These are phyloP conservation scores for Porodaedalea pini DNA, from an alignment of 1,284 basidiomycete species.

Conservation along the genomic window DNA sequence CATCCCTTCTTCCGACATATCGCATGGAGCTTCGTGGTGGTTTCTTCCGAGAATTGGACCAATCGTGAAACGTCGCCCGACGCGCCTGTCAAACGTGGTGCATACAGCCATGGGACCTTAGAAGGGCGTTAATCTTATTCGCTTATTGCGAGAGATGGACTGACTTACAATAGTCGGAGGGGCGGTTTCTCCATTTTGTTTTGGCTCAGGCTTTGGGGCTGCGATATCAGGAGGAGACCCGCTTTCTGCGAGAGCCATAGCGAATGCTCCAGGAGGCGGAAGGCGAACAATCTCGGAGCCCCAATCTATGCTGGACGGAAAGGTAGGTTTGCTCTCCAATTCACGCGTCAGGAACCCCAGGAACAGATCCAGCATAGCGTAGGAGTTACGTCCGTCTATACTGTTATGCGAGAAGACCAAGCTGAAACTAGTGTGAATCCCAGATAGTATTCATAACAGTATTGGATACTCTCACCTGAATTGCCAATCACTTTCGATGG, in stretches of 20 bases:
- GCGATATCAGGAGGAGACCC: slow-evolving; percentile 1
- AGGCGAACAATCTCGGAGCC: slow-evolving; percentile 3
- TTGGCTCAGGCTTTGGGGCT: not conserved
- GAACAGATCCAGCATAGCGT: slow-evolving; percentile 2
- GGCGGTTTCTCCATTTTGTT: not conserved
- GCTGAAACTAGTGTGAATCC: no score
- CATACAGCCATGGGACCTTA: slow-evolving; percentile 17
- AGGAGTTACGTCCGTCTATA: slow-evolving; percentile 10
- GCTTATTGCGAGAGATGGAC: not conserved
- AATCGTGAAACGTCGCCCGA: slow-evolving; percentile 17
- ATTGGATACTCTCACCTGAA: slow-evolving; percentile 7
- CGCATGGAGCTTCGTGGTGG: slow-evolving; percentile 18
- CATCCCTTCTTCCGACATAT: slow-evolving; percentile 14
- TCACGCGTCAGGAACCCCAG: not conserved
- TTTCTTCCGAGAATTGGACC: slow-evolving; percentile 12
- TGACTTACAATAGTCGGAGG: not conserved
- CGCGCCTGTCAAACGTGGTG: slow-evolving; percentile 3
- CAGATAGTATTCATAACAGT: no score
- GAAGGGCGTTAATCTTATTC: not conserved
- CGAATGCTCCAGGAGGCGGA: slow-evolving; percentile 1
- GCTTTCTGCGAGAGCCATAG: not conserved
- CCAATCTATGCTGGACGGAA: not conserved
- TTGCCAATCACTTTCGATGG: not conserved
- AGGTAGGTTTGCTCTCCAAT: not conserved
- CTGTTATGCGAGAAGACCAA: slow-evolving; percentile 6